Evolutionary conservation across 257 asterid species (phyloP), one percentile per base, ranked within the genome.

Genomic region (Solanum rostratum): DNA sequence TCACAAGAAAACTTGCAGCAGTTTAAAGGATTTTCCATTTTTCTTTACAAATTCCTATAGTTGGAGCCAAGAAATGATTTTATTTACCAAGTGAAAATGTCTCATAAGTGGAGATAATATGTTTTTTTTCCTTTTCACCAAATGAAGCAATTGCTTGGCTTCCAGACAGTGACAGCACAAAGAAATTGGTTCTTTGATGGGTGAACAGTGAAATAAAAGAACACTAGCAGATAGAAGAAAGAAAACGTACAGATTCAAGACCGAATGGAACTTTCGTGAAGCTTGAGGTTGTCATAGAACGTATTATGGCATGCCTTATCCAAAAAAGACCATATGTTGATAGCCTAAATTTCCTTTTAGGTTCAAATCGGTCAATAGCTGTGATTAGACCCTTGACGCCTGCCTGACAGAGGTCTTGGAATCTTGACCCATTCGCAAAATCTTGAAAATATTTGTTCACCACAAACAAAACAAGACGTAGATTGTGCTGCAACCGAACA

Each of bases 321-420:
- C 98, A 96, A 84, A 96, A 96, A 71, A 95, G 94, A 60, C 97
- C 94, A 86, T 96, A 96, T 4, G 99, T 96, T 50, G 97, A 93
- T 69, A 93, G 94, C 83, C 90, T 89, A 74, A 90, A 89, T 89
- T 87, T 95, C 83, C 97, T 92, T 60, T 88, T 92, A 19, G 97
- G 98, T 79, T 96, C 99, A 88, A 96, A 96, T 29, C 98, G 97
- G 73, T 93, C 99, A 20, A 96, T 93, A 63, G 97, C 95, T 79
- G 93, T 96, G 49, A 96, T 93, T 63, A 96, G 98, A 65, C 99
- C 99, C 88, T 90, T 96, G 83, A 93, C 99, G n/a, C 99, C 99
- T 70, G 97, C 97, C 82, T 93, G 97, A 80, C 99, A 96, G 30
- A 96, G 92, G 90, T 96, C 98, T 90, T 93, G 96, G 91, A 95